Percentiles rank a stretch among this genome's conserved stretches.
Conservation (phyloP, 1,284 basidiomycete genomes). For the Marasmius sp. region DNA sequence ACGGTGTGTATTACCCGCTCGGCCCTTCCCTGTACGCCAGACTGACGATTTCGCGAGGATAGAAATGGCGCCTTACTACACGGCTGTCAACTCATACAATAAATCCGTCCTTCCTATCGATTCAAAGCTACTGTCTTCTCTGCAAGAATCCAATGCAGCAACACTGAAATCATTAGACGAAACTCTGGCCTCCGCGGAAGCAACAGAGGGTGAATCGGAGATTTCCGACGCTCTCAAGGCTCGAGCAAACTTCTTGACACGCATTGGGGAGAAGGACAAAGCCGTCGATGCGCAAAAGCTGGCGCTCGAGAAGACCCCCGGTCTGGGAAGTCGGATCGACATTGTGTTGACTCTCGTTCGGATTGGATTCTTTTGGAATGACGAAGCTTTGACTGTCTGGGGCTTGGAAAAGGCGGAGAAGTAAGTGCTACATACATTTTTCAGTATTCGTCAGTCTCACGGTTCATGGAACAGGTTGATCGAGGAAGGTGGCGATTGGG, state of each 20-base stretch:
- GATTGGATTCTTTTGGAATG: slow-evolving; percentile 90
- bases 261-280: slow-evolving; percentile 90
- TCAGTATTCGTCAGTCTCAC: neutral
- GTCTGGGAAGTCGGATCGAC: slow-evolving; percentile 92
- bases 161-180: slow-evolving; percentile 80
- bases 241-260: slow-evolving; percentile 85
- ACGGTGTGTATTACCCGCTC: slow-evolving; percentile 55
- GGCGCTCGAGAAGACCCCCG: slow-evolving; percentile 91
- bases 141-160: slow-evolving; percentile 77
- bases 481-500: slow-evolving; percentile 98
- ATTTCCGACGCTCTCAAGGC: slow-evolving; percentile 86
- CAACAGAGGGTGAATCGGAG: slow-evolving; percentile 93
- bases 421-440: slow-evolving; percentile 46
- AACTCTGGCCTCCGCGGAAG: slow-evolving; percentile 82
- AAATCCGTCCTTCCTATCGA: slow-evolving; percentile 48
- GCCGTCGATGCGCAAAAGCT: slow-evolving; percentile 81
- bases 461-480: slow-evolving; percentile 60
- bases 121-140: slow-evolving; percentile 57
- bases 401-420: slow-evolving; percentile 83
- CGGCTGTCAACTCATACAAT: slow-evolving; percentile 47
- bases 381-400: slow-evolving; percentile 72
- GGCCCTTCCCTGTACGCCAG: slow-evolving; percentile 3
- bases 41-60: neutral
- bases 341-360: slow-evolving; percentile 87
- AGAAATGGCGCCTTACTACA: slow-evolving; percentile 87